phyloP scores from a whole-genome alignment of 179 eudicot species.

The Heliamphora pulchella region DNA sequence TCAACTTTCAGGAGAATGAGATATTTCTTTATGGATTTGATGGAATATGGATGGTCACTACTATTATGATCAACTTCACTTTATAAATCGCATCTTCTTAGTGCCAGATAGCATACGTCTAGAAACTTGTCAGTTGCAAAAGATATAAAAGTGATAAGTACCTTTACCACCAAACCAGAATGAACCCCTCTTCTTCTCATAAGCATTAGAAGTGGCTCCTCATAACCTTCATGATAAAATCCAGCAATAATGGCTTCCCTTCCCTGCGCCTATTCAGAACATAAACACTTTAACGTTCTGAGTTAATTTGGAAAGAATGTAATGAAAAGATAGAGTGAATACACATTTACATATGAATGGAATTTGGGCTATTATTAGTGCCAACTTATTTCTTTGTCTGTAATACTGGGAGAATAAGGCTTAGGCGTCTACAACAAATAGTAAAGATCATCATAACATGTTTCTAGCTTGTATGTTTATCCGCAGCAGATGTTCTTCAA shows the following conservation, averaged over 20 bases:
- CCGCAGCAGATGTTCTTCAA: neutral
- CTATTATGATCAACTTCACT: neutral
- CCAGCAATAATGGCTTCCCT: conserved; percentile 91
- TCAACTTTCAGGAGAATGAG: neutral
- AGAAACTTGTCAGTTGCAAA: neutral
- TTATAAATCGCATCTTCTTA: neutral
- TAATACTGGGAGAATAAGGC: neutral
- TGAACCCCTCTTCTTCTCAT: conserved; percentile 95
- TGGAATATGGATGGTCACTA: neutral
- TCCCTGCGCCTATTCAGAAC: conserved; percentile 60
- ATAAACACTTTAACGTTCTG: neutral
- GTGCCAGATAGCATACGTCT: too few species aligned
- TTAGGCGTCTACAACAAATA: neutral
- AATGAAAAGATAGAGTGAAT: neutral
- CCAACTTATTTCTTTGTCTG: neutral
- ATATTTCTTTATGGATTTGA: neutral
- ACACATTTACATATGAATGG: neutral
- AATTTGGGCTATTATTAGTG: neutral
- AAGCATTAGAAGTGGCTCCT: conserved; percentile 91
- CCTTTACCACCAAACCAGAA: conserved; percentile 94
- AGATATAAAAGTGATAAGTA: conserved; percentile 18
- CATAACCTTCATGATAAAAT: conserved; percentile 97
- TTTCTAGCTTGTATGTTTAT: neutral
- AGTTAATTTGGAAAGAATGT: neutral
- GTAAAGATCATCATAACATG: neutral